Evolutionary conservation across 768 basidiomycete genomes (phyloP), one percentile per base, ranked within the genome.

Genomic region (Cystofilobasidium bisporidii): DNA sequence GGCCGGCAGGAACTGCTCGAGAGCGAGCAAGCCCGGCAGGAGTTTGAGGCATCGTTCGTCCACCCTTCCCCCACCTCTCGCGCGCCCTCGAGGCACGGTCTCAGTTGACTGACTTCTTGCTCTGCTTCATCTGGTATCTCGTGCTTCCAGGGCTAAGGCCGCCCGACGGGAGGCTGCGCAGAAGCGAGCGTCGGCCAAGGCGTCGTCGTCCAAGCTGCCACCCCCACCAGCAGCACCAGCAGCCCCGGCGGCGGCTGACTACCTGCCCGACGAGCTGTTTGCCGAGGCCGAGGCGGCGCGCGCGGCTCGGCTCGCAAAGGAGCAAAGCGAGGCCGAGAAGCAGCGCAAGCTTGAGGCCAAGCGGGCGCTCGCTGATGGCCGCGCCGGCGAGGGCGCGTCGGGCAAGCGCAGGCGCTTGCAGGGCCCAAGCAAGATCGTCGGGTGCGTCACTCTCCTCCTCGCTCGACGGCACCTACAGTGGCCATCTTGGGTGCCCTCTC

Each of bases 221-320:
- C 48, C 26, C 26, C 48, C n/a, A 50, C 22, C 22, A n/a, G 11
- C 22, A 9, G 6, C 47, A 11, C 47, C 47, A 8, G 11, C 47
- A 20, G 6, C 41, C 41, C 41, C 41, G 41, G 12, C 41, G n/a
- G 45, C 48, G n/a, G 26, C 48, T 11, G 20, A 15, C 6, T 28
- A 24, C 48, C 48, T 50, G 48, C 48, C 48, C 11, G 48, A 50
- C 48, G 48, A 50, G n/a, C 48, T 50, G n/a, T 50, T 50, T 24
- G 48, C 48, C 11, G 26, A n/a, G 48, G 48, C 48, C n/a, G 48
- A 50, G 9, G 6, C 3, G 20, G 48, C 22, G 48, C 48, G 48
- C 22, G n/a, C 48, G 14, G 48, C 22, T 2, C 48, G 48, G 22
- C 48, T 50, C 22, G 48, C 11, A 15, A n/a, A 50, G 26, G 48